phyloP scores from a whole-genome alignment of 1,284 basidiomycete genomes.

The Kalmanozyma brasiliensis region DNA sequence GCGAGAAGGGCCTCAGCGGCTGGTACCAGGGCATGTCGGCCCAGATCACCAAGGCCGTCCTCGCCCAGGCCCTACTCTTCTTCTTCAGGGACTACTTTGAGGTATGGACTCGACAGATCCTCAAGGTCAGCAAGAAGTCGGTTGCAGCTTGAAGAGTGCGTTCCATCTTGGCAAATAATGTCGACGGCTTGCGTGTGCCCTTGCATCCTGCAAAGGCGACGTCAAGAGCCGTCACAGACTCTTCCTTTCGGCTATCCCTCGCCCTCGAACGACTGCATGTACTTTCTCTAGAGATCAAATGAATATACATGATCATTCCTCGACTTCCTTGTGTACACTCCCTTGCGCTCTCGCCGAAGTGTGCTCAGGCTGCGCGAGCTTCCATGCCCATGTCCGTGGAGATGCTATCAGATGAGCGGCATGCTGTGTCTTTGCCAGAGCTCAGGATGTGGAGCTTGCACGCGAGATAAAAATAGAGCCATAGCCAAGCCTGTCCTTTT shows the following conservation, averaged over 20 bases:
- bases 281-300: constrained; percentile 12
- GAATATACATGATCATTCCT: background rate
- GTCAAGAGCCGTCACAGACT: background rate
- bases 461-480: too few species aligned
- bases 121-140: constrained; percentile 45
- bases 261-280: constrained; percentile 13
- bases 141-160: constrained; percentile 7
- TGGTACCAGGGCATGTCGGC: constrained; percentile 95
- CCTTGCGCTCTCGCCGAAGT: too few species aligned
- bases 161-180: too few species aligned
- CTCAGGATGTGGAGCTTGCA: background rate
- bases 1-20: constrained; percentile 74
- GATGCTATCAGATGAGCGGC: too few species aligned
- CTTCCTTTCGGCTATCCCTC: background rate
- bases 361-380: too few species aligned
- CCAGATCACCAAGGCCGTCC: constrained; percentile 86
- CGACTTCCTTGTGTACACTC: too few species aligned
- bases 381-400: background rate
- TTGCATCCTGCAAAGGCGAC: too few species aligned
- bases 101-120: constrained; percentile 63
- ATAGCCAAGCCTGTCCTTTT: too few species aligned
- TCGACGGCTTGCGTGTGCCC: too few species aligned
- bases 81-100: constrained; percentile 67
- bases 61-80: constrained; percentile 76
- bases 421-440: background rate